These are phyloP conservation scores for Centella asiatica DNA, from an alignment of 129 eudicot genomes.

Conservation along the genomic window DNA sequence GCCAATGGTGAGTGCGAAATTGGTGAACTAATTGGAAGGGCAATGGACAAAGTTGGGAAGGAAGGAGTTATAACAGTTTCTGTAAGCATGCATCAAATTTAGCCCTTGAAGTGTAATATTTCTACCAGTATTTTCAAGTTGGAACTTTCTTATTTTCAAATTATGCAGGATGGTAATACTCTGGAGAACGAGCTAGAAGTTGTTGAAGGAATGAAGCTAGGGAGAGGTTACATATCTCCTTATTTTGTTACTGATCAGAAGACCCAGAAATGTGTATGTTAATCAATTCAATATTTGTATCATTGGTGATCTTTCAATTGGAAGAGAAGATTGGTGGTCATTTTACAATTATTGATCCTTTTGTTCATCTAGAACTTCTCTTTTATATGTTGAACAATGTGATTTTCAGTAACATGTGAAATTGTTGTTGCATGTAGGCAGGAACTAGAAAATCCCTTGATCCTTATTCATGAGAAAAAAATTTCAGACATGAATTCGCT, in stretches of 20 bases:
- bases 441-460: constrained; percentile 88
- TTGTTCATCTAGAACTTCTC: not conserved
- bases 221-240: constrained; percentile 91
- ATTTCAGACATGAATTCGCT: constrained; percentile 58
- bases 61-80: constrained; percentile 88
- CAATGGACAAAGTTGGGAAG: constrained; percentile 99
- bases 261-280: constrained; percentile 89
- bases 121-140: not conserved
- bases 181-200: constrained; percentile 84
- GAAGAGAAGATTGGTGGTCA: not conserved
- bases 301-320: constrained; percentile 6
- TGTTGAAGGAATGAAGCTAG: constrained; percentile 98
- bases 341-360: not conserved
- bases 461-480: constrained; percentile 89
- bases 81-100: constrained; percentile 36
- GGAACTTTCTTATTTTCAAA: not conserved
- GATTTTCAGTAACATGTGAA: constrained; percentile 22
- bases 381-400: not conserved
- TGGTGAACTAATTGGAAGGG: constrained; percentile 82
- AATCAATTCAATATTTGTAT: not conserved
- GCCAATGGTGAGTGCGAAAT: constrained; percentile 93
- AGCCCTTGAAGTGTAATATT: not conserved
- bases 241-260: constrained; percentile 69
- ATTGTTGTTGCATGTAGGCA: constrained; percentile 43
- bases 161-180: constrained; percentile 79